These are phyloP conservation scores for Umbellularia californica DNA, from an alignment of 164 flowering plant species.

Conservation along the genomic window DNA sequence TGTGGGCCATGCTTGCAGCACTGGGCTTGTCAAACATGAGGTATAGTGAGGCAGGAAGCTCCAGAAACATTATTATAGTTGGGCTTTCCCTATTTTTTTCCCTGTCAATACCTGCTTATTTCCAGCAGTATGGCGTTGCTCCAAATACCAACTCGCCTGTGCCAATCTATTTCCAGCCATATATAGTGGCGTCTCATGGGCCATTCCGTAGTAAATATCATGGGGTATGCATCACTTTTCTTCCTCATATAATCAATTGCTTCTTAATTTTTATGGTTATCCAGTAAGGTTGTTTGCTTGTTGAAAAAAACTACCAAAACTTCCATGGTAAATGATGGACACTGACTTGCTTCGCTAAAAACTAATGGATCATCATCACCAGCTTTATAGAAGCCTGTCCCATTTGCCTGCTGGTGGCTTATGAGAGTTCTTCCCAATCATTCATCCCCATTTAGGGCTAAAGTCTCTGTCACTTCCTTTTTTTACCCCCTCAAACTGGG, in stretches of 20 bases:
- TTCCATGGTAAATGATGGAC: not conserved
- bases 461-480: too few species aligned
- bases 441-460: too few species aligned
- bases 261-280: too few species aligned
- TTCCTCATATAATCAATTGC: not conserved
- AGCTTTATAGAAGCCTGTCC: too few species aligned
- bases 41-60: slow-evolving; percentile 98
- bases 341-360: too few species aligned
- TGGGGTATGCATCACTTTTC: slow-evolving; percentile 54
- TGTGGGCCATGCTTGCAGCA: slow-evolving; percentile 99
- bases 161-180: slow-evolving; percentile 94
- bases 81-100: slow-evolving; percentile 91
- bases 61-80: slow-evolving; percentile 91
- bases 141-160: slow-evolving; percentile 73
- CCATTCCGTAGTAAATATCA: slow-evolving; percentile 64
- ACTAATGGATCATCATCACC: too few species aligned
- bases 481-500: too few species aligned
- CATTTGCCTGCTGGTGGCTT: too few species aligned
- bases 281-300: not conserved
- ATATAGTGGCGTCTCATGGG: slow-evolving; percentile 92
- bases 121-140: slow-evolving; percentile 88
- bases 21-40: slow-evolving; percentile 91
- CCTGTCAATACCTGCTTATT: slow-evolving; percentile 86
- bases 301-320: not conserved
- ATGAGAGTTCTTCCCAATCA: too few species aligned